Base-by-base conservation (phyloP, 73 alveolate species). In the Paramecium biaurelia region DNA sequence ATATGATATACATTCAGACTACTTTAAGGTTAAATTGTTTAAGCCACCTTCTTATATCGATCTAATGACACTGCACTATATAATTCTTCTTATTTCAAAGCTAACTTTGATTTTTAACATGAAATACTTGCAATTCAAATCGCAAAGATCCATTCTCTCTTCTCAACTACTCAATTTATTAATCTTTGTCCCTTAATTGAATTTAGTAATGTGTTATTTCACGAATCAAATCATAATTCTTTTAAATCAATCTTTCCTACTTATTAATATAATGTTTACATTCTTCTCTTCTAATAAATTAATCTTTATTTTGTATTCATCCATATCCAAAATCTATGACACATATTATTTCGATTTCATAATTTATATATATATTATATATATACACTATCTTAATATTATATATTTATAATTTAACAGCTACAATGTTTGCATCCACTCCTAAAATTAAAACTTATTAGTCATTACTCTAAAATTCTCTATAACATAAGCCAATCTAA, bases 61-160 rank as follows among this genome's bases (percentile, higher is more conserved):
- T 63, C 47, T 26, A 63, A 26, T 63, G 84, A 63, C 2, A 63
- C 24, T 30, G 84, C 84, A 63, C 84, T 63, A 63, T n/a, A 72
- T 35, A 72, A 42, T 34, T 72, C 86, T n/a, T 72, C 86, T 72
- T 30, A n/a, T 42, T 35, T 30, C 28, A 18, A 53, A 53, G 68
- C 26, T 53, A 53, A 53, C 68, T 53, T n/a, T 53, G 28, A 53
- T 53, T 18, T 53, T 53, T 18, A 72, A 32, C 0, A 15, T 12
- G 30, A 11, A 28, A 72, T 72, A 72, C 86, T 72, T 72, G 45
- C n/a, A 72, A 72, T 12, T 72, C 86, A 72, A 72, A 72, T 11
- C 24, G 8, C 8, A 63, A 32, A 26, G 8, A 30, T 12, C 32
- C 53, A 32, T 34, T 72, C 38, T 72, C 26, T 34, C 11, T 35